Conservation (phyloP, 83 land plant genomes). For the Thuja plicata region DNA sequence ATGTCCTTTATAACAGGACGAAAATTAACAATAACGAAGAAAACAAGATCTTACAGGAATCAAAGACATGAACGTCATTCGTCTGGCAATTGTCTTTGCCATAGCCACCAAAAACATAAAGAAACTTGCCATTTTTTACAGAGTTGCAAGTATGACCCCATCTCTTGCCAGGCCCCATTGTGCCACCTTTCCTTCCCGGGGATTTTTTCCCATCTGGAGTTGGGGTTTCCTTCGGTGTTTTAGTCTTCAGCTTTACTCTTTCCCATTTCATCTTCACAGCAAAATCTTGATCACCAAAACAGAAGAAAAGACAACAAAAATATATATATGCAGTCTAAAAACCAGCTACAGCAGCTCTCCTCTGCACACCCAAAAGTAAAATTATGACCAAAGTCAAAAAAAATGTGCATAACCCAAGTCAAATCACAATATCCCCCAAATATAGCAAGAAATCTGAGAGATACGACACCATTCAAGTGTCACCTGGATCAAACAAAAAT, state of each 20-base stretch:
- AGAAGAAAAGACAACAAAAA: neutral
- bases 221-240: constrained; percentile 15
- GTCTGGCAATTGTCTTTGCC: constrained; percentile 87
- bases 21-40: neutral
- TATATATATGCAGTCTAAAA: neutral
- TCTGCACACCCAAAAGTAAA: neutral
- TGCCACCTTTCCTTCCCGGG: constrained; percentile 43
- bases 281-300: neutral
- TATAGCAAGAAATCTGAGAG: neutral
- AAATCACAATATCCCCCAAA: neutral
- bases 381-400: neutral
- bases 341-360: neutral
- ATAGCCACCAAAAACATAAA: constrained; percentile 94
- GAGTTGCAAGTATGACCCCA: constrained; percentile 97
- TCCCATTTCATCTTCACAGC: constrained; percentile 49
- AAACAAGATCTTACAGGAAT: constrained; percentile 45
- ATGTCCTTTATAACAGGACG: neutral
- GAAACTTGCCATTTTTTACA: constrained; percentile 64
- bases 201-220: constrained; percentile 44
- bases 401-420: neutral
- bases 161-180: constrained; percentile 76
- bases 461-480: neutral
- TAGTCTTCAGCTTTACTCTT: constrained; percentile 30
- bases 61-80: constrained; percentile 87
- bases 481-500: neutral